These are phyloP conservation scores for Hortiboletus campestris DNA, from an alignment of 768 basidiomycete genomes.

Conservation along the genomic window DNA sequence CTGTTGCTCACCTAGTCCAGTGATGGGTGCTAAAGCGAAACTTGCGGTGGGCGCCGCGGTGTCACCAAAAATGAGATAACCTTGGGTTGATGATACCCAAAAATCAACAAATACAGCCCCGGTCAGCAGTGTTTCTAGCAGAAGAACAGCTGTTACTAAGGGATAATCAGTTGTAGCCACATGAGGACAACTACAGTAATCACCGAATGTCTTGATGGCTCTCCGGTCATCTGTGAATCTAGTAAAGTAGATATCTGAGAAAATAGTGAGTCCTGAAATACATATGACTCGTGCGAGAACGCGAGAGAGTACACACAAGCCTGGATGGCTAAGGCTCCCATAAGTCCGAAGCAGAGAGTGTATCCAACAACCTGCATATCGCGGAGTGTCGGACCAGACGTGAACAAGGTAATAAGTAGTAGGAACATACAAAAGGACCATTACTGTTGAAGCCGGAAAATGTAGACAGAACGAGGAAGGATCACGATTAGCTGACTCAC, in stretches of 20 bases:
- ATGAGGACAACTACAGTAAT: neutral
- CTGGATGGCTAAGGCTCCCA: too few species aligned
- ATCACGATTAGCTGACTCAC: too few species aligned
- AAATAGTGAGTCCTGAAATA: neutral
- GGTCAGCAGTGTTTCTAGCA: conserved; percentile 17
- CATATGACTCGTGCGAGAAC: too few species aligned
- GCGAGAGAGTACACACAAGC: neutral
- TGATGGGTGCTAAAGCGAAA: neutral
- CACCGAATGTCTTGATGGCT: conserved; percentile 15
- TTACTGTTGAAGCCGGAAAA: too few species aligned
- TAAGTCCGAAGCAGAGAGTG: too few species aligned
- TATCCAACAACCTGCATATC: too few species aligned
- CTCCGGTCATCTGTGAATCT: conserved; percentile 14
- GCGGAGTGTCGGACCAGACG: neutral
- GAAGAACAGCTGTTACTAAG: conserved; percentile 10
- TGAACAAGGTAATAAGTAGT: too few species aligned
- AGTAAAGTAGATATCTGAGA: conserved; percentile 17
- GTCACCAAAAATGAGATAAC: too few species aligned
- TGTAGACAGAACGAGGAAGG: too few species aligned
- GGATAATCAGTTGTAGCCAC: neutral
- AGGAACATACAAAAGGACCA: too few species aligned
- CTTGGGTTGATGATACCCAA: neutral
- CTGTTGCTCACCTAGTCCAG: conserved; percentile 19
- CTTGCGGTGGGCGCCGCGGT: too few species aligned
- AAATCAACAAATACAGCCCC: conserved; percentile 7